Conservation (phyloP, 106 monocot genomes). For the Acorus gramineus region DNA sequence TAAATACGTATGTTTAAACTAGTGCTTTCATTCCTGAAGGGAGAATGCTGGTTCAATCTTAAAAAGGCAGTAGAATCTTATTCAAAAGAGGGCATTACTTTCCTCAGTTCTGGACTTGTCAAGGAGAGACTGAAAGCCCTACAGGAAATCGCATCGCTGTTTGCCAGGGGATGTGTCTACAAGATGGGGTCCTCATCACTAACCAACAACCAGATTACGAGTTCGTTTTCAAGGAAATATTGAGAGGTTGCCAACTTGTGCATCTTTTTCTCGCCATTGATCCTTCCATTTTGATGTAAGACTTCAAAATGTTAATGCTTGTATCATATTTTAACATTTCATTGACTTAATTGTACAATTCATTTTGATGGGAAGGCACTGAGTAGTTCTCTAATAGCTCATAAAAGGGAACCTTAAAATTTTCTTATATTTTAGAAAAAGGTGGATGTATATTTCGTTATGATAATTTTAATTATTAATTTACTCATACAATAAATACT, state of each 20-base stretch:
- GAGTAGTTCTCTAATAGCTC: too few relatives aligned
- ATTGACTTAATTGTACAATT: too few relatives aligned
- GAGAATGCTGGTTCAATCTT: constrained; percentile 13
- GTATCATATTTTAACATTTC: too few relatives aligned
- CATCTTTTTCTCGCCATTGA: too few relatives aligned
- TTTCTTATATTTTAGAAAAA: too few relatives aligned
- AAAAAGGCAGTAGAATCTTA: constrained; percentile 4
- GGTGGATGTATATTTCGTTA: too few relatives aligned
- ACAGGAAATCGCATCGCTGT: constrained; percentile 20
- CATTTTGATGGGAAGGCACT: too few relatives aligned
- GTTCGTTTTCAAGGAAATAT: constrained; percentile 16
- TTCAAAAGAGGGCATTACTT: background rate
- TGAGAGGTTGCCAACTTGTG: background rate
- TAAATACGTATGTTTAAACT: background rate
- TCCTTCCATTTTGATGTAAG: too few relatives aligned
- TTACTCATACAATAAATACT: too few relatives aligned
- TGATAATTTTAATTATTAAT: too few relatives aligned
- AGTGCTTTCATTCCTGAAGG: constrained; percentile 7
- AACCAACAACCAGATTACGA: constrained; percentile 22
- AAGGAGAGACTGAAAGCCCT: constrained; percentile 14
- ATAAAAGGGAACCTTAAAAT: too few relatives aligned
- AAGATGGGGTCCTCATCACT: background rate
- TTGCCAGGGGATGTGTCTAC: constrained; percentile 11
- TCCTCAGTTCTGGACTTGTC: constrained; percentile 6
- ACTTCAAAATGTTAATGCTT: too few relatives aligned